phyloP scores from a whole-genome alignment of 768 basidiomycete species.

The Leccinum uliginosum region DNA sequence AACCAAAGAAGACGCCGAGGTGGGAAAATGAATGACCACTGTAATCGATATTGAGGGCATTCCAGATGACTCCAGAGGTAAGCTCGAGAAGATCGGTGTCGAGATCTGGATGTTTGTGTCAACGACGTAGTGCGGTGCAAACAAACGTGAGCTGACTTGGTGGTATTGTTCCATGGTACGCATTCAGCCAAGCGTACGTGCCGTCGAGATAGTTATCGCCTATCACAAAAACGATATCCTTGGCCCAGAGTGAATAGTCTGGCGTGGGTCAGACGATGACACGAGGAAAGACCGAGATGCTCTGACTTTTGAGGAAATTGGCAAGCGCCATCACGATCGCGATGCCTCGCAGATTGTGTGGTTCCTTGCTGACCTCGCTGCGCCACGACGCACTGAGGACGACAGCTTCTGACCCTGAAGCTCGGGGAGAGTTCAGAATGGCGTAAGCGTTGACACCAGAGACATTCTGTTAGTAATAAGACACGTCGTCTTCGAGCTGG shows the following conservation, averaged over 20 bases:
- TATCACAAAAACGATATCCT: slow-evolving; percentile 87
- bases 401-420: slow-evolving; percentile 92
- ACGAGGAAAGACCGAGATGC: neutral
- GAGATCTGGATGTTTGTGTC: slow-evolving; percentile 45
- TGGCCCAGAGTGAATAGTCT: slow-evolving; percentile 93
- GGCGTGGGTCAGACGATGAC: slow-evolving; percentile 6
- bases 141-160: slow-evolving; percentile 46
- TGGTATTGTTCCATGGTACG: slow-evolving; percentile 71
- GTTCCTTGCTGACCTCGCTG: slow-evolving; percentile 54
- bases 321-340: slow-evolving; percentile 85
- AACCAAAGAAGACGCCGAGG: slow-evolving; percentile 92
- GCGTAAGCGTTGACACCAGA: slow-evolving; percentile 82
- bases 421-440: slow-evolving; percentile 74
- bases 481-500: neutral
- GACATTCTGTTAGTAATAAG: slow-evolving; percentile 37
- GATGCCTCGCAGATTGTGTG: slow-evolving; percentile 80
- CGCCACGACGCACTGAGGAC: slow-evolving; percentile 90
- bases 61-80: slow-evolving; percentile 90
- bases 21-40: slow-evolving; percentile 96
- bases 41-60: slow-evolving; percentile 90
- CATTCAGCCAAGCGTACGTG: slow-evolving; percentile 86
- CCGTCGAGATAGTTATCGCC: slow-evolving; percentile 88
- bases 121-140: neutral
- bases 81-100: slow-evolving; percentile 57
- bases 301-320: slow-evolving; percentile 72